These are phyloP conservation scores for Sextonia rubra DNA, from an alignment of 164 flowering plant species.

Conservation along the genomic window DNA sequence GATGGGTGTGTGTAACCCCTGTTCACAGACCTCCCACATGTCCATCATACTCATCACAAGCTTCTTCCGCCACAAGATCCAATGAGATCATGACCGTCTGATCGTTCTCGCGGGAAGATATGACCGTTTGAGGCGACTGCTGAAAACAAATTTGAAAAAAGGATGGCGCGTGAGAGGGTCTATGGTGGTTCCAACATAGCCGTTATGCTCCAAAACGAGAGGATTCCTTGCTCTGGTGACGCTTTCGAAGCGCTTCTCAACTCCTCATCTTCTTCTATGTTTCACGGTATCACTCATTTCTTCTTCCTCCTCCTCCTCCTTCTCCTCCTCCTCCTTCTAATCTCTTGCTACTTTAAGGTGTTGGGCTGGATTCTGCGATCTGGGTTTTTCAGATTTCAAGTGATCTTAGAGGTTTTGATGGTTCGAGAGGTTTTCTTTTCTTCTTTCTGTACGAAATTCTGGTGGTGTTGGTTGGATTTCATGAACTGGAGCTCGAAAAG, in stretches of 20 bases:
- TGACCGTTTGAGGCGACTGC: neutral
- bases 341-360: neutral
- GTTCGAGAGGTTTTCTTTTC: neutral
- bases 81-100: neutral
- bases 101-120: neutral
- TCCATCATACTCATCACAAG: constrained; percentile 87
- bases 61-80: constrained; percentile 76
- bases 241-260: constrained; percentile 41
- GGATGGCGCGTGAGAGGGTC: constrained; percentile 43
- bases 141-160: neutral
- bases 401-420: neutral
- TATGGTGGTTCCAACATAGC: constrained; percentile 26
- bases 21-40: constrained; percentile 74
- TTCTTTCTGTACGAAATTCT: too few relatives aligned
- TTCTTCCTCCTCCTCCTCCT: neutral
- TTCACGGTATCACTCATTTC: constrained; percentile 32
- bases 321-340: neutral
- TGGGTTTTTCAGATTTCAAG: constrained; percentile 4
- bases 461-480: too few relatives aligned
- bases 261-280: constrained; percentile 42
- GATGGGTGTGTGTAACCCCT: constrained; percentile 60
- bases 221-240: constrained; percentile 33
- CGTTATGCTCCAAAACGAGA: constrained; percentile 34
- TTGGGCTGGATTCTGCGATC: neutral
- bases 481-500: too few relatives aligned